Evolutionary conservation across 345 rosid genomes (phyloP).

Genomic region (Brassica nigra): DNA sequence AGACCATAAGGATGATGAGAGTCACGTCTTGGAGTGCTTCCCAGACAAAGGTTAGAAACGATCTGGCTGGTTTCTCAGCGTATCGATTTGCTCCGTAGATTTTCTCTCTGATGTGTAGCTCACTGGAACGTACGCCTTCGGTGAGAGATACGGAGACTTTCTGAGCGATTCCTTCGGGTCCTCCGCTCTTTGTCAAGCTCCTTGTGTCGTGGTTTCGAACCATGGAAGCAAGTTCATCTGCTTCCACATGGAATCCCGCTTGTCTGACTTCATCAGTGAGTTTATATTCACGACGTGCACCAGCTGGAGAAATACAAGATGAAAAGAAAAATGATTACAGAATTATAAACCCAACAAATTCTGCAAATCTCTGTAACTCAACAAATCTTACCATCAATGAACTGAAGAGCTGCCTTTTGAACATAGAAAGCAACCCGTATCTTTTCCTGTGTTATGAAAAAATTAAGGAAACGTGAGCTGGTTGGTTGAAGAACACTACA

Average conservation of each 20-base stretch:
- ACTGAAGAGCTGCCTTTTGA: conserved; percentile 87
- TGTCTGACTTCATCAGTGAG: conserved; percentile 61
- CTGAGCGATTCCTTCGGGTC: conserved; percentile 68
- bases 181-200: conserved; percentile 51
- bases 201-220: conserved; percentile 65
- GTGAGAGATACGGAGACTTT: conserved; percentile 53
- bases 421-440: conserved; percentile 89
- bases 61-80: conserved; percentile 75
- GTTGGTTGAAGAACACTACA: conserved; percentile 18
- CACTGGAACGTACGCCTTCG: conserved; percentile 60
- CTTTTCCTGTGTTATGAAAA: conserved; percentile 64
- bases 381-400: conserved; percentile 75
- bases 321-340: not conserved
- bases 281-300: conserved; percentile 47
- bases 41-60: conserved; percentile 81
- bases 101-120: conserved; percentile 58
- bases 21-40: conserved; percentile 90
- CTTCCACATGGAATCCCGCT: conserved; percentile 68
- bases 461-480: conserved; percentile 25
- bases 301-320: conserved; percentile 52
- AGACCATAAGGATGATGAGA: conserved; percentile 73
- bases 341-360: conserved; percentile 6
- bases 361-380: conserved; percentile 11
- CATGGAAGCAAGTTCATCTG: conserved; percentile 73
- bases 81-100: conserved; percentile 71